Base-by-base conservation (phyloP, 306 rosid genomes). In the Prunus davidiana region DNA sequence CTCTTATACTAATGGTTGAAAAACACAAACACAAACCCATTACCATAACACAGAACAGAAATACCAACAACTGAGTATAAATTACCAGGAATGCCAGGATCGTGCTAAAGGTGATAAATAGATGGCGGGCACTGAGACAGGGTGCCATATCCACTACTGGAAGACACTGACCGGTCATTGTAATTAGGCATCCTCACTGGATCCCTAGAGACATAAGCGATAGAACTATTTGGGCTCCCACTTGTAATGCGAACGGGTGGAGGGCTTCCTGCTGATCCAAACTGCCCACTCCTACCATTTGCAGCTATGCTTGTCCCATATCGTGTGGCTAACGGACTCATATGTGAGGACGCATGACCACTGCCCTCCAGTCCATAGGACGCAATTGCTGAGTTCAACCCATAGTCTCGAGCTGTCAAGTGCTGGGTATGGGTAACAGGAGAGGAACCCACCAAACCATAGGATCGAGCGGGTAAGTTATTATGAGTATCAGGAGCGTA, bases 21-120 rank as follows among this genome's bases (percentile, higher is more conserved):
- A 25, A 24, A 60, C 38, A 60, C 54, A 13, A 24, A 60, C 38
- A 60, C 19, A 13, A 49, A 13, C 43, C 43, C 52, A 16, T 13
- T 6, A 16, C 20, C 58, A 18, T 52, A 47, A 11, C 52, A 47
- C 58, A 52, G n/a, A 52, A 13, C 16, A 52, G 2, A 52, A 52
- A 52, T 18, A 18, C 58, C n/a, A 52, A 16, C 57, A 5, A 6
- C 16, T 63, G 67, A 24, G 28, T 13, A 6, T 60, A 25, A 60
- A 2, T 60, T 15, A 63, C 67, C 18, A 30, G 49, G 8, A 9
- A 61, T 43, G 38, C n/a, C 1, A 45, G 15, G 63, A 46, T 56
- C 2, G n/a, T 55, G 60, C 85, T 74, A 81, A 51, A 78, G 64
- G 63, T 66, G 83, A 61, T 74, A 84, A 19, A 78, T 61, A 24